Percentiles rank a stretch among this genome's conserved stretches.
phyloP scores from a whole-genome alignment of 192 early-diverging fungal species.

The Rhizoclosmatium globosum region DNA sequence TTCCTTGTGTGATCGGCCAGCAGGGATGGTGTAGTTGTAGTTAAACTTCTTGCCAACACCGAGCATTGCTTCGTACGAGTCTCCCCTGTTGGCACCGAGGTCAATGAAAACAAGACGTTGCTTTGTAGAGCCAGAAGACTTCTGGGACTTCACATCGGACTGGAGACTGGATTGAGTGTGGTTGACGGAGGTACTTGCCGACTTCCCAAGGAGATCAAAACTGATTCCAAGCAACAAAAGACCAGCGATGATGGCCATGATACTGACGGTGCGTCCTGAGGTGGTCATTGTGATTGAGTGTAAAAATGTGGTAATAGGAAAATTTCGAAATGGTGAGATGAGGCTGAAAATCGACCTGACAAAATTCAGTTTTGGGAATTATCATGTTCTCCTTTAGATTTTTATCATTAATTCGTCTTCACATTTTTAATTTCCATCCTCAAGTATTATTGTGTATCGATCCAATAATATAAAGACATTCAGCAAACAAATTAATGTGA shows the following conservation, averaged over 20 bases:
- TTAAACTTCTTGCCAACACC: slow-evolving; percentile 4
- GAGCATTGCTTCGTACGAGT: slow-evolving; percentile 13
- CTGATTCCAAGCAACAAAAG: no score
- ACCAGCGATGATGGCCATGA: background rate
- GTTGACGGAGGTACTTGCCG: background rate
- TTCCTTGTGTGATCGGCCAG: background rate
- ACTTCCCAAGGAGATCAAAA: no score
- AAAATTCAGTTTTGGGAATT: no score
- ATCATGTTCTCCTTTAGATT: no score
- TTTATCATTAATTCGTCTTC: no score
- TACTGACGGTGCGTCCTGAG: background rate
- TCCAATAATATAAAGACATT: no score
- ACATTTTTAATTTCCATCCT: no score
- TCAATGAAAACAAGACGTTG: slow-evolving; percentile 17
- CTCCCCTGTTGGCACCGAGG: slow-evolving; percentile 28
- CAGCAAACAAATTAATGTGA: no score
- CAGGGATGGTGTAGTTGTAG: slow-evolving; percentile 14
- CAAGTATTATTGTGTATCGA: no score
- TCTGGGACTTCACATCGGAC: background rate
- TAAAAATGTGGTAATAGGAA: no score
- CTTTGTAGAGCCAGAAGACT: background rate
- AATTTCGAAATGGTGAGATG: no score
- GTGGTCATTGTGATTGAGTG: background rate
- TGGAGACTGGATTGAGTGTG: background rate
- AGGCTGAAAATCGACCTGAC: no score